Conservation (phyloP, 352 stramenopile genomes). For the Peronospora tabacina region DNA sequence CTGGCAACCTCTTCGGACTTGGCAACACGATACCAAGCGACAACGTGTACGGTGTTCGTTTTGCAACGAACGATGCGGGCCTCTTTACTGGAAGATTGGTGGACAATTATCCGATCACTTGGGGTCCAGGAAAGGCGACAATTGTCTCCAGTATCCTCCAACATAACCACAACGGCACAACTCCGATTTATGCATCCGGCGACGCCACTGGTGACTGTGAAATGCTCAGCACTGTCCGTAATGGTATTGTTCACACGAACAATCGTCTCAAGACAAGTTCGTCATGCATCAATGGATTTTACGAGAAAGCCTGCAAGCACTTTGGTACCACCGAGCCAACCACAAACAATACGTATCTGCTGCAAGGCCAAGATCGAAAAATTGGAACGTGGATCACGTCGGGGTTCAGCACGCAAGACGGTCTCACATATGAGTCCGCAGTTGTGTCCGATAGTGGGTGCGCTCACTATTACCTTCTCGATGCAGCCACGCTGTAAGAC, state of each 20-base stretch:
- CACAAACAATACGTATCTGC: conserved; percentile 45
- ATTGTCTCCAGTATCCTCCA: conserved; percentile 44
- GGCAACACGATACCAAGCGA: conserved; percentile 42
- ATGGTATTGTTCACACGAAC: conserved; percentile 56
- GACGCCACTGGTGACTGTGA: conserved; percentile 57
- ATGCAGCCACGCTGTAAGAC: too few relatives aligned
- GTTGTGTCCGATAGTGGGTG: not conserved
- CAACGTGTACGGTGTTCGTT: conserved; percentile 56
- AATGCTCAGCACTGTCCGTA: conserved; percentile 48
- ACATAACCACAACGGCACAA: conserved; percentile 36
- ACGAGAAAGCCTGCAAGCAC: conserved; percentile 50
- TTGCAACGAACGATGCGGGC: conserved; percentile 30
- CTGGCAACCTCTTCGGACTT: conserved; percentile 33
- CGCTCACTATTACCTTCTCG: not conserved
- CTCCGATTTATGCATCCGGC: conserved; percentile 45
- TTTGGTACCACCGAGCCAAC: conserved; percentile 31
- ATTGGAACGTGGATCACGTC: conserved; percentile 60
- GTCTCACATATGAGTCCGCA: conserved; percentile 31
- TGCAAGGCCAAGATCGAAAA: conserved; percentile 56
- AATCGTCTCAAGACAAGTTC: conserved; percentile 46
- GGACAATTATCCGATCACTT: conserved; percentile 57
- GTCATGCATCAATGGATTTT: conserved; percentile 53
- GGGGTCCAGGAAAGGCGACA: conserved; percentile 44
- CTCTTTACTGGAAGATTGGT: conserved; percentile 39
- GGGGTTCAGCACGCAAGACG: conserved; percentile 56